Base-by-base conservation (phyloP, 2,329 filamentous ascomycete genomes). In the Fusarium palustre region DNA sequence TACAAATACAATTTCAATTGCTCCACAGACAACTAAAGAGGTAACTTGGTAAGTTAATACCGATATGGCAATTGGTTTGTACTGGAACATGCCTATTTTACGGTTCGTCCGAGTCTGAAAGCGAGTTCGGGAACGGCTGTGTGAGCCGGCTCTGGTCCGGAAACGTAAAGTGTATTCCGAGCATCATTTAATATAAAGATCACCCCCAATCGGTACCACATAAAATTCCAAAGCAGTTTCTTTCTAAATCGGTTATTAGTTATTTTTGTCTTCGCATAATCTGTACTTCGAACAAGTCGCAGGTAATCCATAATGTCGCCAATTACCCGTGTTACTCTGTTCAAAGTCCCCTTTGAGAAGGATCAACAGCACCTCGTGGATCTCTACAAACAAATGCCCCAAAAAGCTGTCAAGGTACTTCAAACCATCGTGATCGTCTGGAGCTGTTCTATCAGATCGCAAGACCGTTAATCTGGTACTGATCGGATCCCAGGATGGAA, bases 401-500 rank as follows among this genome's bases (percentile, higher is more conserved):
- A 54, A 16, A 67, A 75, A 31, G 74, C 79, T n/a, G 15, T 79
- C 59, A 76, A 79, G 68, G 66, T 83, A 20, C 18, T 39, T 48
- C 3, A 13, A 5, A 28, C 6, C n/a, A 3, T 6, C 1, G 20
- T 3, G n/a, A 38, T 5, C 8, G 3, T 16, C 5, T 16, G 5
- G 33, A 9, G 8, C 8, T 18, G 5, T 9, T 34, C 3, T 9
- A 34, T 18, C 8, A 9, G 15, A 34, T 9, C 9, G 15, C 15
- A 34, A 18, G 16, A 4, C 7, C 10, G 7, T 20, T 11, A 12
- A 12, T n/a, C 10, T 5, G 12, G 34, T 38, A 38, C 5, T 38
- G 36, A 38, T n/a, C 12, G n/a, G 3, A 20, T 38, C 11, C 18
- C 6, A 90, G 88, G 83, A 89, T 59, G 87, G 87, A 45, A 86